Evolutionary conservation across 2,329 filamentous ascomycete species (phyloP).

Genomic region (Stromatinia cepivora): DNA sequence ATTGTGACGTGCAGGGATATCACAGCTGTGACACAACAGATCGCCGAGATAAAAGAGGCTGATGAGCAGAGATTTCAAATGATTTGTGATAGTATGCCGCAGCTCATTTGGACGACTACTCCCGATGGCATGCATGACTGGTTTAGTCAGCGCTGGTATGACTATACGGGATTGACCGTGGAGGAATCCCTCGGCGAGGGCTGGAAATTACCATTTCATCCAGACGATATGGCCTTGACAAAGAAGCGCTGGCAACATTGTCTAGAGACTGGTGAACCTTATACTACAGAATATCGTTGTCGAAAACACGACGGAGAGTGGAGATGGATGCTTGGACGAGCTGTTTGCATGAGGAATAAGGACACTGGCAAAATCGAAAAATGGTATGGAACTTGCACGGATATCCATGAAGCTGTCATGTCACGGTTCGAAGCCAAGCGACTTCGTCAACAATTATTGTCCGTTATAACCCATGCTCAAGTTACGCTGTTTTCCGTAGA

Average conservation of each 20-base stretch:
- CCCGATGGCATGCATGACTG: slow-evolving; percentile 69
- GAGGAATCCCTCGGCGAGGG: slow-evolving; percentile 62
- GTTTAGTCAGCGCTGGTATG: slow-evolving; percentile 73
- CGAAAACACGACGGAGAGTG: slow-evolving; percentile 66
- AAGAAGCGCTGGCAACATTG: slow-evolving; percentile 60
- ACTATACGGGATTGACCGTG: slow-evolving; percentile 68
- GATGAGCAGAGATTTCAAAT: slow-evolving; percentile 74
- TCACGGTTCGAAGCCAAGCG: slow-evolving; percentile 65
- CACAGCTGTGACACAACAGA: slow-evolving; percentile 67
- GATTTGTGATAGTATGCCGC: slow-evolving; percentile 73
- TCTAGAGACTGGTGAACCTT: slow-evolving; percentile 66
- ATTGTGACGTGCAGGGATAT: slow-evolving; percentile 63
- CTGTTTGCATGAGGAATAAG: slow-evolving; percentile 65
- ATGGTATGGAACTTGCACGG: slow-evolving; percentile 80
- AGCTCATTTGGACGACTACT: slow-evolving; percentile 72
- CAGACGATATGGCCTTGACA: slow-evolving; percentile 64
- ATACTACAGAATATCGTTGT: slow-evolving; percentile 70
- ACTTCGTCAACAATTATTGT: slow-evolving; percentile 67
- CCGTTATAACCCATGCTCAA: slow-evolving; percentile 72
- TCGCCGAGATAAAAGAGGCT: slow-evolving; percentile 66
- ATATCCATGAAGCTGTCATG: slow-evolving; percentile 73
- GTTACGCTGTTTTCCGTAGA: slow-evolving; percentile 77
- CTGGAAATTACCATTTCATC: slow-evolving; percentile 67
- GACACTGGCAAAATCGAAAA: slow-evolving; percentile 69
- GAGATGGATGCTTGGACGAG: slow-evolving; percentile 77